Conservation (phyloP, 2,329 filamentous ascomycete genomes). For the Mariannaea elegans region DNA sequence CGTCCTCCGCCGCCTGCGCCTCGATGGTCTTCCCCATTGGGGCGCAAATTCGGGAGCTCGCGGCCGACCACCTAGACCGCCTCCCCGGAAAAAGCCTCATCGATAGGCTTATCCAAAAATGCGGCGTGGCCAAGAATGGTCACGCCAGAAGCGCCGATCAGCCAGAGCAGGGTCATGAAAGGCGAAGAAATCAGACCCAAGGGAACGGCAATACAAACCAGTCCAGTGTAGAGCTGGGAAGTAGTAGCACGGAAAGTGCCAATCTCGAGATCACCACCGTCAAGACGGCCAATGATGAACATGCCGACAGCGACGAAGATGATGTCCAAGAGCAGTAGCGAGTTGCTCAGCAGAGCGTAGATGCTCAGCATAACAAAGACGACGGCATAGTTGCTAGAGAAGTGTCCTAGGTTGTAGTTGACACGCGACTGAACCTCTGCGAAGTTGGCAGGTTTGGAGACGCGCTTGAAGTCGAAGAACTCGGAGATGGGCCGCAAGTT, state of each 20-base stretch:
- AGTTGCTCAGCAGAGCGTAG: constrained; percentile 92
- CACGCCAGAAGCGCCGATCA: constrained; percentile 94
- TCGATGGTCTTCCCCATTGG: constrained; percentile 99
- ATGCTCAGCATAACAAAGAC: constrained; percentile 95
- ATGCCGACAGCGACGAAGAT: constrained; percentile 85
- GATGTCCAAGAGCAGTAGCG: constrained; percentile 89
- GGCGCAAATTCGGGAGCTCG: constrained; percentile 95
- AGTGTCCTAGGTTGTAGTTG: constrained; percentile 97
- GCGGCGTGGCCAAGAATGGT: constrained; percentile 94
- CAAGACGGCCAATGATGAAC: constrained; percentile 90
- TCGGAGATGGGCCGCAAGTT: constrained; percentile 92
- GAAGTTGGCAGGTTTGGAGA: constrained; percentile 95
- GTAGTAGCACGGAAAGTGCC: constrained; percentile 84
- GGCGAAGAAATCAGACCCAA: constrained; percentile 87
- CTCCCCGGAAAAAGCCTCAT: constrained; percentile 99
- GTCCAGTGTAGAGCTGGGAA: constrained; percentile 91
- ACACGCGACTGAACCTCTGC: constrained; percentile 88
- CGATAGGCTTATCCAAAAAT: constrained; percentile 98
- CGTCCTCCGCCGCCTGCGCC: constrained; percentile 77
- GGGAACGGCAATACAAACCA: constrained; percentile 84
- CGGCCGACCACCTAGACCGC: constrained; percentile 99
- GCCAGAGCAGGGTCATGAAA: constrained; percentile 87
- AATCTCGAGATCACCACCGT: constrained; percentile 87
- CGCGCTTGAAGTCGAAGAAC: constrained; percentile 94
- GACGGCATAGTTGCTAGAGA: constrained; percentile 97